These are phyloP conservation scores for Penicillium palitans DNA, from an alignment of 2,329 filamentous ascomycete genomes.

Conservation along the genomic window DNA sequence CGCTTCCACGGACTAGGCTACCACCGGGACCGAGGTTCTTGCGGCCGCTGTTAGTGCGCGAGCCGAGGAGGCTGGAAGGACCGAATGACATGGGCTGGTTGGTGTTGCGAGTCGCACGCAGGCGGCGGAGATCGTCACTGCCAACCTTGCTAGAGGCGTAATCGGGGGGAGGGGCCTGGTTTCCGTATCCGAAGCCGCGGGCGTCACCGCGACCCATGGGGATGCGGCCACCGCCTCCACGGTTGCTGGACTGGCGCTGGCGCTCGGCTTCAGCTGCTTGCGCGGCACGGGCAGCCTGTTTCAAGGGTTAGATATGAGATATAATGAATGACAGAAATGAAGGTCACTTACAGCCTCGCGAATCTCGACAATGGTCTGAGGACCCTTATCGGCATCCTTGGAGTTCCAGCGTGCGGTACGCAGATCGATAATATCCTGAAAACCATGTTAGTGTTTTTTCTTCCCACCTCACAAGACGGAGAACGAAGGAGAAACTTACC, in stretches of 20 bases:
- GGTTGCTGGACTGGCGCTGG: slow-evolving; percentile 49
- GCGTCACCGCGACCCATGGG: slow-evolving; percentile 81
- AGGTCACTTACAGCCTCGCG: slow-evolving; percentile 67
- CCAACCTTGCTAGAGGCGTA: slow-evolving; percentile 77
- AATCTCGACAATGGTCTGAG: slow-evolving; percentile 93
- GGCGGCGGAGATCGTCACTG: slow-evolving; percentile 85
- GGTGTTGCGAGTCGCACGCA: slow-evolving; percentile 63
- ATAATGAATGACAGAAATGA: neutral
- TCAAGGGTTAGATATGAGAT: slow-evolving; percentile 11
- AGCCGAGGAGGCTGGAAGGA: slow-evolving; percentile 81
- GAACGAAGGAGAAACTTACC: slow-evolving; percentile 41
- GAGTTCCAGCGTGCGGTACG: slow-evolving; percentile 75
- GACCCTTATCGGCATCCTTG: slow-evolving; percentile 89
- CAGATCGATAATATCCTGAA: slow-evolving; percentile 77
- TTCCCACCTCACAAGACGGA: neutral
- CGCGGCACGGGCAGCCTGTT: slow-evolving; percentile 67
- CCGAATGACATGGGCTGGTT: slow-evolving; percentile 68
- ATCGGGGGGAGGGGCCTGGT: slow-evolving; percentile 68
- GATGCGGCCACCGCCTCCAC: slow-evolving; percentile 69
- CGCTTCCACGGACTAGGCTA: slow-evolving; percentile 69
- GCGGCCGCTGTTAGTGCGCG: slow-evolving; percentile 87
- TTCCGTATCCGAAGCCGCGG: slow-evolving; percentile 72
- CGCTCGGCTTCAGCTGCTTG: slow-evolving; percentile 75
- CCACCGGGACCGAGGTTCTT: slow-evolving; percentile 69
- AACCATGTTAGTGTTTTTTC: slow-evolving; percentile 9